Percentiles rank a stretch among this genome's conserved stretches.
Evolutionary conservation across 1,284 basidiomycete species (phyloP).

Genomic region (Fomitopsis palustris): DNA sequence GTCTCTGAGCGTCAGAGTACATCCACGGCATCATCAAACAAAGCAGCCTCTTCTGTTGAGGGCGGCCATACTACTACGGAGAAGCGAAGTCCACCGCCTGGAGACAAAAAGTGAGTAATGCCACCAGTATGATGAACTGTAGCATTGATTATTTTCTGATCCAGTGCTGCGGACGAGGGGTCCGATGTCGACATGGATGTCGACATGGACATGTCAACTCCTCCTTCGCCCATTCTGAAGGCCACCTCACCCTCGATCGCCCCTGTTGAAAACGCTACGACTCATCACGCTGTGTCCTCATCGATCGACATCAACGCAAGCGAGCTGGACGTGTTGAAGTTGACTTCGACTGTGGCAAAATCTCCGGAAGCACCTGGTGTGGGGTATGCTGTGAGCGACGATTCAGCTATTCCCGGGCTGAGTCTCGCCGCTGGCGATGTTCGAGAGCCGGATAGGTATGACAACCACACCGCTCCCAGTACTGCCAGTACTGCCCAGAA

Average conservation of each 20-base stretch:
- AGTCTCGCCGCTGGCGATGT: not conserved
- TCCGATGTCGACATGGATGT: constrained; percentile 3
- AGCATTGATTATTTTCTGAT: too few species aligned
- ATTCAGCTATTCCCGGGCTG: not conserved
- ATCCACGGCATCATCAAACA: too few species aligned
- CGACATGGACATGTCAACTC: constrained; percentile 6
- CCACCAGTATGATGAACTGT: not conserved
- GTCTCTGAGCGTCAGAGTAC: too few species aligned
- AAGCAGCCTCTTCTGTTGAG: not conserved
- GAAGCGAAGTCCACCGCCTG: not conserved
- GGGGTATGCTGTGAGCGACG: not conserved
- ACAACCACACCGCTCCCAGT: too few species aligned
- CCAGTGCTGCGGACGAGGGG: not conserved
- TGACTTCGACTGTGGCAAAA: not conserved
- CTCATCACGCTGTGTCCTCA: not conserved
- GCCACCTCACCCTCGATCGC: not conserved
- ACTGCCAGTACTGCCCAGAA: not conserved
- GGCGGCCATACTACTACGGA: not conserved
- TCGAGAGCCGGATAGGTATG: too few species aligned
- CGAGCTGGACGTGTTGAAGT: not conserved
- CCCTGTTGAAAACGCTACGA: not conserved
- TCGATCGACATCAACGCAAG: not conserved
- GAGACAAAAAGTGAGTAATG: not conserved
- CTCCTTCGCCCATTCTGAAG: not conserved
- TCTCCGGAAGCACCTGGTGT: not conserved